Evolutionary conservation across 331 rosid species (phyloP).

Genomic region (Pyracantha coccinea): DNA sequence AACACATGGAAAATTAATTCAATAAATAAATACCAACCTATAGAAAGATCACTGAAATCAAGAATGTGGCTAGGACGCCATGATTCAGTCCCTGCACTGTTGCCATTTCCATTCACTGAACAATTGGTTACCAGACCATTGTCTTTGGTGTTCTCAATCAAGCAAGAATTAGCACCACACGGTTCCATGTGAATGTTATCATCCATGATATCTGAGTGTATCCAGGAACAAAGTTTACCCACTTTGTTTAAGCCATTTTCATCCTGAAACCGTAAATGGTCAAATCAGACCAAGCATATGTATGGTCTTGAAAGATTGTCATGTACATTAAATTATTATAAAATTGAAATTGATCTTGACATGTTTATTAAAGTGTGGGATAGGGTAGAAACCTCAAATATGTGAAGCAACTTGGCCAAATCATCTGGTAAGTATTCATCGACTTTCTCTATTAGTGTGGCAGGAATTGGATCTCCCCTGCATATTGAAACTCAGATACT

Average conservation of each 20-base stretch:
- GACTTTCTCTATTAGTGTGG: constrained; percentile 60
- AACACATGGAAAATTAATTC: neutral
- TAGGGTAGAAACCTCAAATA: constrained; percentile 46
- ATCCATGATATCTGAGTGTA: constrained; percentile 92
- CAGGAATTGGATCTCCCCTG: constrained; percentile 88
- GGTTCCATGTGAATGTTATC: constrained; percentile 86
- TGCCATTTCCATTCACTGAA: constrained; percentile 25
- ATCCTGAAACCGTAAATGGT: constrained; percentile 39
- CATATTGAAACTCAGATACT: constrained; percentile 23
- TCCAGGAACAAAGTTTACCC: constrained; percentile 65
- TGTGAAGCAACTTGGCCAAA: constrained; percentile 39
- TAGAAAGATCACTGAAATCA: constrained; percentile 87
- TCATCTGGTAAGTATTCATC: constrained; percentile 75
- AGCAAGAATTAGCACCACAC: constrained; percentile 25
- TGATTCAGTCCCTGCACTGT: constrained; percentile 31
- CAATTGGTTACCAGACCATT: constrained; percentile 20
- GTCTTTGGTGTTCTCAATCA: constrained; percentile 28
- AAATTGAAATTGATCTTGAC: neutral
- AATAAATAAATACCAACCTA: constrained; percentile 45
- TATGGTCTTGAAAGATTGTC: neutral
- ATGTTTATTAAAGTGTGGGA: neutral
- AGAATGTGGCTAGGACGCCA: constrained; percentile 85
- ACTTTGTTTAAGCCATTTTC: constrained; percentile 34
- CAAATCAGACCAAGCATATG: neutral
- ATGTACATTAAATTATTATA: neutral